Base-by-base conservation (phyloP, 106 monocot genomes). In the Posidonia australis region DNA sequence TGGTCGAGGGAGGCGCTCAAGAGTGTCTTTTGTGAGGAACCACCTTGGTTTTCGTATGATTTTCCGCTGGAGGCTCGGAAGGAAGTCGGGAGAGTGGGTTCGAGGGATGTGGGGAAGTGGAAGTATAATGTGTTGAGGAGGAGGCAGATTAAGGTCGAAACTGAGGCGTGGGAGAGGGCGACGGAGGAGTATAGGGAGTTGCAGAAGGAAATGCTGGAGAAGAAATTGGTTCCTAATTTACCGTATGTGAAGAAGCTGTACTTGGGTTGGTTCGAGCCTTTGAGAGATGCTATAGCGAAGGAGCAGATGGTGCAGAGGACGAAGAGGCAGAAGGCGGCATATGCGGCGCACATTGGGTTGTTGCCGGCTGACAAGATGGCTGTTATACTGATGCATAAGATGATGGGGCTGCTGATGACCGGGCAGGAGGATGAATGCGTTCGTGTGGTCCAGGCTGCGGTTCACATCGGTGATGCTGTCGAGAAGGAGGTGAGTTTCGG, bases 381-480 rank as follows among this genome's bases (percentile, higher is more conserved):
- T 30, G 88, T 93, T 17, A 93, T 93, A 24, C 80, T 88, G 51
- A 93, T 93, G 93, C 85, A 83, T 73, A 93, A 88, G 74, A 85
- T 93, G 83, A 93, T 93, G 93, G 85, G 85, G 24, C 47, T 93
- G 23, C 54, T 88, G 58, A 85, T 88, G 88, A 70, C 71, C 43
- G 81, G 80, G 24, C 82, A 85, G 65, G 77, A 81, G 14, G 83
- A 81, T 5, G 82, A 84, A 10, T 85, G 83, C n/a, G 80, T 93
- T 30, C 72, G 83, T 36, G 72, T 93, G 5, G 72, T 88, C 62
- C 93, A 88, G 65, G 93, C 83, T 0, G 93, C 93, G 0, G 51
- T 88, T 64, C 82, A 81, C 62, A 73, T 93, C 32, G 93, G 93
- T 1, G 85, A 85, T 58, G 93, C 93, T 22, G 72, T 93, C 11